These are phyloP conservation scores for Kodamaea arcana DNA, from an alignment of 1,139 yeast species.

Conservation along the genomic window DNA sequence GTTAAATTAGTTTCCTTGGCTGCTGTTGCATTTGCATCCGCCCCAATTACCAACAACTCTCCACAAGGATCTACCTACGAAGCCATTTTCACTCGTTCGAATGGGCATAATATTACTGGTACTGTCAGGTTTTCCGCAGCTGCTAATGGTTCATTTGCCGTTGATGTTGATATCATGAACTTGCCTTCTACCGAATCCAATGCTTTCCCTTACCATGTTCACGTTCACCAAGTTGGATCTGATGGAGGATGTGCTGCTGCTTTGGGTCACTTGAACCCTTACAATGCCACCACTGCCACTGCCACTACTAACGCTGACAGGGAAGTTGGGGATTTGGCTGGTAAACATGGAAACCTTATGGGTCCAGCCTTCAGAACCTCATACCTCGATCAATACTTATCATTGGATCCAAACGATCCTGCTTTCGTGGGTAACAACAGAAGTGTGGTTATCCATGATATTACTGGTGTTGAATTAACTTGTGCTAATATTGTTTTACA, in stretches of 20 bases:
- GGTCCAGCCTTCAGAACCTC: constrained; percentile 20
- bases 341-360: constrained; percentile 33
- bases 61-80: constrained; percentile 19
- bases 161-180: constrained; percentile 26
- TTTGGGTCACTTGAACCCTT: constrained; percentile 37
- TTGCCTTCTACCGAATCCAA: constrained; percentile 36
- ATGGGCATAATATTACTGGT: constrained; percentile 20
- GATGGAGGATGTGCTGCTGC: constrained; percentile 40
- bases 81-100: constrained; percentile 19
- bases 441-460: constrained; percentile 36
- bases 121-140: constrained; percentile 27
- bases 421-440: constrained; percentile 33
- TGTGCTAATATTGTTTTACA: constrained; percentile 32
- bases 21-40: constrained; percentile 14
- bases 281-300: constrained; percentile 24
- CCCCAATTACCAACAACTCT: constrained; percentile 25
- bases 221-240: constrained; percentile 33
- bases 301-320: constrained; percentile 13
- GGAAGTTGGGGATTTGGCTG: constrained; percentile 42
- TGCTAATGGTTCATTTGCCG: constrained; percentile 28
- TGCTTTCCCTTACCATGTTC: constrained; percentile 42
- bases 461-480: constrained; percentile 30
- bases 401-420: constrained; percentile 30
- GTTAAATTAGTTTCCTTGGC: neutral
- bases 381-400: constrained; percentile 33